phyloP scores from a whole-genome alignment of 2,329 filamentous ascomycete genomes.

The Colletotrichum tropicale region DNA sequence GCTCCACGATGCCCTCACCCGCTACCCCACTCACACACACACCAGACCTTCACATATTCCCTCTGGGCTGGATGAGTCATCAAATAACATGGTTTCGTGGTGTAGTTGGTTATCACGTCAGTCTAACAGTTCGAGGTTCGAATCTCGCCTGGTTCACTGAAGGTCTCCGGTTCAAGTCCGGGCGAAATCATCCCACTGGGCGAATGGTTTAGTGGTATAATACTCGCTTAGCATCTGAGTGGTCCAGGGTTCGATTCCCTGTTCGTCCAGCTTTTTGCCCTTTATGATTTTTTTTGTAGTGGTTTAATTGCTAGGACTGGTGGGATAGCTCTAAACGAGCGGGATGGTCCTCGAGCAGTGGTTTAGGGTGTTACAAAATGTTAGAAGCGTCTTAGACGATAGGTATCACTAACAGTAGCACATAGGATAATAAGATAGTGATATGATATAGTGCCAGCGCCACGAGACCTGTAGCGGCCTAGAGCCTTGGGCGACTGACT shows the following conservation, averaged over 20 bases:
- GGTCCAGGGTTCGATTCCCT: constrained; percentile 6
- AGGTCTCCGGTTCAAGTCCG: constrained; percentile 15
- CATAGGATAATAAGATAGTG: not conserved
- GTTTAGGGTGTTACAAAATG: accelerated
- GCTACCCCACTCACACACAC: not conserved
- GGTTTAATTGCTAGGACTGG: accelerated
- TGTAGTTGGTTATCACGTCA: constrained; percentile 54
- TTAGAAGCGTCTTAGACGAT: not conserved
- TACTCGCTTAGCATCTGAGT: constrained; percentile 5
- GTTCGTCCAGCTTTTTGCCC: not conserved
- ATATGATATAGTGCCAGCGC: not conserved
- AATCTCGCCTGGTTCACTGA: not conserved
- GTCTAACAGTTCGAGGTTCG: constrained; percentile 40
- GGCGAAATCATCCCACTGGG: not conserved
- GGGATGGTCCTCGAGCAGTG: accelerated
- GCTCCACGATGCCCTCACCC: not conserved
- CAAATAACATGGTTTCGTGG: constrained; percentile 23
- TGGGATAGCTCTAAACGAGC: not conserved
- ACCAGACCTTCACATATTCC: not conserved
- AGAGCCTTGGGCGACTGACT: not conserved
- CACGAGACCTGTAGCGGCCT: accelerated
- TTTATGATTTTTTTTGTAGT: not conserved
- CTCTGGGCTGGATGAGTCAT: not conserved
- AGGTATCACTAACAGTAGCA: accelerated
- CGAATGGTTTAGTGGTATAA: constrained; percentile 7